These are phyloP conservation scores for Fragaria vesca DNA, from an alignment of 306 rosid species.

Conservation along the genomic window DNA sequence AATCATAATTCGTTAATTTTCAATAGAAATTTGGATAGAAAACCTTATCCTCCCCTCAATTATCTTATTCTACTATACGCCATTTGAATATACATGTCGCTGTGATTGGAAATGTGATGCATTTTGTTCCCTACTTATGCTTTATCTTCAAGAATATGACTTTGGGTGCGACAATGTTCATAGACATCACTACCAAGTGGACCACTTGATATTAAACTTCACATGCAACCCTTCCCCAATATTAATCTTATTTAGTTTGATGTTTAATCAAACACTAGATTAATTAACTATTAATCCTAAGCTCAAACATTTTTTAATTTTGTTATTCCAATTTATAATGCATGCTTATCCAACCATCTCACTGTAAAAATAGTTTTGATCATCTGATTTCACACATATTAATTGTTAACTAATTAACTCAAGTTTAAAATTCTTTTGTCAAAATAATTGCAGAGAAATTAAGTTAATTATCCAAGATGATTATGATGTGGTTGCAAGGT, in stretches of 20 bases:
- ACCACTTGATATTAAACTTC: neutral
- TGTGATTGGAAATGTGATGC: neutral
- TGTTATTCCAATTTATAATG: neutral
- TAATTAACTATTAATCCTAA: neutral
- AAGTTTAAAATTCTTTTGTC: too few relatives aligned
- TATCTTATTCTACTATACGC: neutral
- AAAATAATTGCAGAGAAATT: neutral
- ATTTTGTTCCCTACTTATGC: neutral
- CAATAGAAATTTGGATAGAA: neutral
- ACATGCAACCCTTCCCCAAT: neutral
- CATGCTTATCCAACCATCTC: neutral
- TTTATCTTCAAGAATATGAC: neutral
- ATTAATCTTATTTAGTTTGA: too few relatives aligned
- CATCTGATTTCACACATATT: neutral
- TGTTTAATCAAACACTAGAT: neutral
- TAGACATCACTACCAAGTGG: conserved; percentile 2
- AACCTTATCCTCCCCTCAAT: neutral
- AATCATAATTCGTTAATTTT: neutral
- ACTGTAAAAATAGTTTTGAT: neutral
- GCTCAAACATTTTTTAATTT: neutral
- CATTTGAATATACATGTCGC: neutral
- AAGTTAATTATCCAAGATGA: neutral
- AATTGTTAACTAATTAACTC: neutral
- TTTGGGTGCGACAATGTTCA: neutral
- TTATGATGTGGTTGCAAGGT: neutral